These are phyloP conservation scores for Diaporthe capsici DNA, from an alignment of 2,329 filamentous ascomycete genomes.

Conservation along the genomic window DNA sequence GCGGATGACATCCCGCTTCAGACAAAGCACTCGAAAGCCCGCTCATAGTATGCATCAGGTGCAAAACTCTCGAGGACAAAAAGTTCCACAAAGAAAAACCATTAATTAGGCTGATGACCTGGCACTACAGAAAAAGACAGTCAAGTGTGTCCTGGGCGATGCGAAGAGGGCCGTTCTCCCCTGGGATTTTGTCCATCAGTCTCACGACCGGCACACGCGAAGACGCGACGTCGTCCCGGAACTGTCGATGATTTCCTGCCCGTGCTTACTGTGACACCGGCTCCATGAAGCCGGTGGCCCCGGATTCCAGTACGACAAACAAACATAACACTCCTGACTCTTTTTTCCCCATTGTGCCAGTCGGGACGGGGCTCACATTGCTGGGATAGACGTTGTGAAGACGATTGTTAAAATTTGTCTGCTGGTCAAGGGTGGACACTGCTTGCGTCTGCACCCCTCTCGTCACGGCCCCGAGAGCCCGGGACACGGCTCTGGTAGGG, in stretches of 20 bases:
- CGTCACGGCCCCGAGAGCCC: background rate
- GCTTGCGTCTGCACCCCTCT: background rate
- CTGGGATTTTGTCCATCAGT: background rate
- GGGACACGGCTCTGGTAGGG: background rate
- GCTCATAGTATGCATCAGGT: background rate
- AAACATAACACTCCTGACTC: background rate
- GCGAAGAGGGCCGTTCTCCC: background rate
- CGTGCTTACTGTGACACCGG: background rate
- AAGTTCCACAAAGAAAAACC: no score
- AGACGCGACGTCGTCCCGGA: background rate
- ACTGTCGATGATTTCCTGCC: background rate
- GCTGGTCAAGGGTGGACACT: background rate
- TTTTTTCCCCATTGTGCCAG: no score
- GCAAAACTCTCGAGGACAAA: background rate
- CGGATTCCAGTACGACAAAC: conserved; percentile 10
- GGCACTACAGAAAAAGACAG: background rate
- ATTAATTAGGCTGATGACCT: background rate
- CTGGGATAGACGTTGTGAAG: background rate
- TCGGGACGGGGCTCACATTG: background rate
- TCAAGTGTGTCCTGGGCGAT: background rate
- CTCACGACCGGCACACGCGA: background rate
- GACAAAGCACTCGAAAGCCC: background rate
- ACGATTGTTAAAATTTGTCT: background rate
- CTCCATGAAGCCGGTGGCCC: background rate
- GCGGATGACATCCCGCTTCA: background rate